phyloP scores from a whole-genome alignment of 2,329 filamentous ascomycete species.

The Knufia fluminis region DNA sequence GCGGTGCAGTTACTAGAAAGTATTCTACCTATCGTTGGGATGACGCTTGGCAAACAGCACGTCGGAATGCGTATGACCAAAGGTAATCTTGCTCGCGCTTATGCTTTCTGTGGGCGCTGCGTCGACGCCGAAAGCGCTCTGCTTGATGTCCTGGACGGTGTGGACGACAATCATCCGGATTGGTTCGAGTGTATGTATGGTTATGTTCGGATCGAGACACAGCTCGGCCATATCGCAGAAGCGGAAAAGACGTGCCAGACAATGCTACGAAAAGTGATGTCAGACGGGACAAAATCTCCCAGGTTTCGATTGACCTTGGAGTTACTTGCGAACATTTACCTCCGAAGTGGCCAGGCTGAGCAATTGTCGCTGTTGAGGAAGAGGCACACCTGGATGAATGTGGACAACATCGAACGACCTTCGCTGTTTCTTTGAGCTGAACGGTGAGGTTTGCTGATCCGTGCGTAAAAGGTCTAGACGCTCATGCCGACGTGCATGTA shows the following conservation, averaged over 20 bases:
- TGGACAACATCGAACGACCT: background rate
- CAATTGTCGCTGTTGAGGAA: background rate
- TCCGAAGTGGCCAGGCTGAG: background rate
- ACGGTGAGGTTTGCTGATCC: too few species aligned
- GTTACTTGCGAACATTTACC: background rate
- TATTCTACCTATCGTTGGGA: conserved; percentile 18
- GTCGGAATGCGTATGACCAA: conserved; percentile 25
- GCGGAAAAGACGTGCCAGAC: background rate
- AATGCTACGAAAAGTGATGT: background rate
- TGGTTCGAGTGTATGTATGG: conserved; percentile 20
- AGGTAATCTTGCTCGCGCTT: conserved; percentile 24
- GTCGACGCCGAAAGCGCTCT: conserved; percentile 16
- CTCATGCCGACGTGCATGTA: too few species aligned
- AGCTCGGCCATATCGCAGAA: background rate
- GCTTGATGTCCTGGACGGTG: conserved; percentile 11
- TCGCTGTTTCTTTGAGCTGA: background rate
- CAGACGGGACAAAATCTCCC: background rate
- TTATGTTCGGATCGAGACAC: conserved; percentile 12
- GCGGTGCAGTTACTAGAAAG: conserved; percentile 47
- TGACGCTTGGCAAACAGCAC: conserved; percentile 21
- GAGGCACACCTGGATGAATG: background rate
- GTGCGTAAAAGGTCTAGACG: too few species aligned
- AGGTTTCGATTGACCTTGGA: background rate
- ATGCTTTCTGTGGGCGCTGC: conserved; percentile 16
- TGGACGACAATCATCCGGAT: conserved; percentile 18